These are phyloP conservation scores for Solanum hybrid DNA, from an alignment of 305 asterid species.

Conservation along the genomic window DNA sequence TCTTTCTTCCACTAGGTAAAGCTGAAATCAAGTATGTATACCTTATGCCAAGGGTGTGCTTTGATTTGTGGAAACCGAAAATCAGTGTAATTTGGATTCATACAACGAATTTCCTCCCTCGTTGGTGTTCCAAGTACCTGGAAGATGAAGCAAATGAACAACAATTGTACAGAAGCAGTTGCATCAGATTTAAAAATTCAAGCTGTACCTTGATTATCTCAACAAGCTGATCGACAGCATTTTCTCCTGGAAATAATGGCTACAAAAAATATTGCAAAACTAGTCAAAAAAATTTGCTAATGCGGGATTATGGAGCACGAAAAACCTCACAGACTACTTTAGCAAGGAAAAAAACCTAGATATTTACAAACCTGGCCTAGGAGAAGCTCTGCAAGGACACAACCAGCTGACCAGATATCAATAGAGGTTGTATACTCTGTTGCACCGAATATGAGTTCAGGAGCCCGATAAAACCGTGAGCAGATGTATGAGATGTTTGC, in stretches of 20 bases:
- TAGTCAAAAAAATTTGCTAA: background rate
- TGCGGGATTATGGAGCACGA: background rate
- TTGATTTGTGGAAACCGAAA: conserved; percentile 94
- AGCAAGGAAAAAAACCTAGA: background rate
- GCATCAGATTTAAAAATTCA: conserved; percentile 8
- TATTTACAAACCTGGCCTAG: conserved; percentile 60
- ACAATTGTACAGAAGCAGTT: background rate
- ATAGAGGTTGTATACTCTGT: conserved; percentile 84
- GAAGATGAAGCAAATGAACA: conserved; percentile 14
- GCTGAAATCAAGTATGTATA: conserved; percentile 9
- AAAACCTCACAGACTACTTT: background rate
- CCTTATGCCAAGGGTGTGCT: conserved; percentile 99
- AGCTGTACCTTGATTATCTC: conserved; percentile 77
- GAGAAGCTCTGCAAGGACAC: conserved; percentile 96
- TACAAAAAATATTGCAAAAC: conserved; percentile 4
- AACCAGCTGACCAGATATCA: conserved; percentile 98
- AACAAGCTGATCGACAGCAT: conserved; percentile 92
- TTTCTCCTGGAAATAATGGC: conserved; percentile 97
- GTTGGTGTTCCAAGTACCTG: conserved; percentile 99
- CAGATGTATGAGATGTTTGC: conserved; percentile 90
- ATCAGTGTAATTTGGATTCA: conserved; percentile 89
- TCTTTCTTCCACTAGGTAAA: background rate
- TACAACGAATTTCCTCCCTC: conserved; percentile 92
- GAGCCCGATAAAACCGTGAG: conserved; percentile 92
- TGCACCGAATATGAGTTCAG: conserved; percentile 93